Evolutionary conservation across 2,329 filamentous ascomycete species (phyloP).

Genomic region (Hymenoscyphus occultus): DNA sequence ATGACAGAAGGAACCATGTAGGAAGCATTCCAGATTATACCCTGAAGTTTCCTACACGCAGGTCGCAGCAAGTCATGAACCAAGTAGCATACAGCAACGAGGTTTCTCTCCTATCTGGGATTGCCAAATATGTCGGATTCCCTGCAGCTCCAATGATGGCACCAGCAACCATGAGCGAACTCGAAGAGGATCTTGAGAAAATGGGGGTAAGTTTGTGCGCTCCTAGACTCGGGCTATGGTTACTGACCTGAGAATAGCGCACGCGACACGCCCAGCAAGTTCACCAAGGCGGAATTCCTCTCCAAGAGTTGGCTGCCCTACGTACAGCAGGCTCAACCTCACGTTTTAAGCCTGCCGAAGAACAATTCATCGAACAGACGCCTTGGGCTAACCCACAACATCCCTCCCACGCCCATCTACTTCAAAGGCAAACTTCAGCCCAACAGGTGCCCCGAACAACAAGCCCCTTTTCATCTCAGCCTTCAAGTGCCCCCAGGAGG

Average conservation of each 20-base stretch:
- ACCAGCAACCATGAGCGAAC: slow-evolving; percentile 66
- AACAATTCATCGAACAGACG: slow-evolving; percentile 84
- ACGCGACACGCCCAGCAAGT: slow-evolving; percentile 28
- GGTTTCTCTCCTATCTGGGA: slow-evolving; percentile 83
- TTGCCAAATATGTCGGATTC: slow-evolving; percentile 95
- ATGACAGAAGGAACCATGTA: slow-evolving; percentile 75
- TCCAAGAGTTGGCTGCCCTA: slow-evolving; percentile 36
- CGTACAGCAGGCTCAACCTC: slow-evolving; percentile 34
- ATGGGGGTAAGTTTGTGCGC: slow-evolving; percentile 69
- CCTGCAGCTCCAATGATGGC: slow-evolving; percentile 86
- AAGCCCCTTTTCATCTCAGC: slow-evolving; percentile 35
- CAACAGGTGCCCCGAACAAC: slow-evolving; percentile 40
- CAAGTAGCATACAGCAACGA: slow-evolving; percentile 93
- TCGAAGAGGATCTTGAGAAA: slow-evolving; percentile 83
- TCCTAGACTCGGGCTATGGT: slow-evolving; percentile 7
- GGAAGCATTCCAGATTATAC: slow-evolving; percentile 79
- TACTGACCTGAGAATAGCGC: slow-evolving; percentile 28
- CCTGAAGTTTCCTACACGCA: slow-evolving; percentile 74
- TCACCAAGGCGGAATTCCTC: slow-evolving; percentile 27
- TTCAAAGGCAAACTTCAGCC: slow-evolving; percentile 41
- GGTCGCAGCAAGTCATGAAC: slow-evolving; percentile 74
- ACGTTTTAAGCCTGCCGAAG: slow-evolving; percentile 61
- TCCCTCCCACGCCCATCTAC: slow-evolving; percentile 54
- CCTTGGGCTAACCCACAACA: slow-evolving; percentile 91
- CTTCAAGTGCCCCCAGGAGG: slow-evolving; percentile 36